Evolutionary conservation across 306 rosid genomes (phyloP).

Genomic region (Potentilla sterilis): DNA sequence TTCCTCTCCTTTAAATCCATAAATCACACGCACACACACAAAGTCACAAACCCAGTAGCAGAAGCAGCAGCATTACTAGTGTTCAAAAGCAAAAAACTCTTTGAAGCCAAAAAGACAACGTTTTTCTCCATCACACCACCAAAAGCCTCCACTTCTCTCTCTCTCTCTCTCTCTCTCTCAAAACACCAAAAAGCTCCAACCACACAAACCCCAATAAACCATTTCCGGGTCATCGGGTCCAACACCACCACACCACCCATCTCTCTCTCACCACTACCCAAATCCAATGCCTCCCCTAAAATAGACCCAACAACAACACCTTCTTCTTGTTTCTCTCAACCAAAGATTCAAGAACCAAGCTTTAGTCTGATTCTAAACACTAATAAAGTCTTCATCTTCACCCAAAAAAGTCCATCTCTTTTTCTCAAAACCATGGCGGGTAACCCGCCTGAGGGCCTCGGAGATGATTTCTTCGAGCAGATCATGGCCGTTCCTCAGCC

Average conservation of each 20-base stretch:
- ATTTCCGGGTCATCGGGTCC: slow-evolving; percentile 50
- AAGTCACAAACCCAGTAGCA: background rate
- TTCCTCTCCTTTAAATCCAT: background rate
- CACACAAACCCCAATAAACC: slow-evolving; percentile 26
- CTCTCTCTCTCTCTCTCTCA: background rate
- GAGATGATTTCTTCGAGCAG: slow-evolving; percentile 92
- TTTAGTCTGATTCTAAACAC: background rate
- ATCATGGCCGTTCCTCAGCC: slow-evolving; percentile 61
- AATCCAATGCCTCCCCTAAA: background rate
- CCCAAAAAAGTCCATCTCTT: background rate
- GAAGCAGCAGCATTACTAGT: background rate
- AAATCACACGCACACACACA: slow-evolving; percentile 2
- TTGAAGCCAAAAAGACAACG: slow-evolving; percentile 1
- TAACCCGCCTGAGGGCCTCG: slow-evolving; percentile 66
- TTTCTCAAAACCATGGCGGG: slow-evolving; percentile 54
- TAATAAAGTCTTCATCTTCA: background rate
- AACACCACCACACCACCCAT: slow-evolving; percentile 30
- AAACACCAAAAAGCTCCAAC: background rate
- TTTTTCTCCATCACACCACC: background rate
- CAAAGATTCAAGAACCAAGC: background rate
- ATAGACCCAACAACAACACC: background rate
- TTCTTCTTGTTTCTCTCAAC: background rate
- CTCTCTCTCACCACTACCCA: slow-evolving; percentile 5
- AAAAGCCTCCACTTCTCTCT: background rate
- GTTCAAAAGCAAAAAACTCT: slow-evolving; percentile 10